Conservation (phyloP, 257 asterid species). For the Schizonepeta tenuifolia region DNA sequence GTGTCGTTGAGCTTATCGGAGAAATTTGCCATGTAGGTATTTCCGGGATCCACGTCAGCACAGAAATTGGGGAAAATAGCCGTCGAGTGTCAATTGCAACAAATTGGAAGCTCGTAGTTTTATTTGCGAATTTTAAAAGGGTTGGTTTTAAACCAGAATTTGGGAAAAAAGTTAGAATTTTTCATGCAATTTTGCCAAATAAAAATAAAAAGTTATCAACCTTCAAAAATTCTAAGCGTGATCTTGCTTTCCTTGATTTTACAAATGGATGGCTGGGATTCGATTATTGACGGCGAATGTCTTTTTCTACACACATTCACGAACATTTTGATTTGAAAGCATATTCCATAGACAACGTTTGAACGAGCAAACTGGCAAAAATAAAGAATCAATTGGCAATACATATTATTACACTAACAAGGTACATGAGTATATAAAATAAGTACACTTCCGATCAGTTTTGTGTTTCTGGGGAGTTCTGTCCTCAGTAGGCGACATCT, state of each 20-base stretch:
- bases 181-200: no score
- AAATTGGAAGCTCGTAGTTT: no score
- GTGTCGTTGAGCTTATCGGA: no score
- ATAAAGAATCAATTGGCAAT: slow-evolving; percentile 26
- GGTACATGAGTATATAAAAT: slow-evolving; percentile 23
- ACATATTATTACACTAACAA: slow-evolving; percentile 36
- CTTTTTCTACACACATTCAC: background rate
- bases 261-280: background rate
- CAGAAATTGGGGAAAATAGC: no score
- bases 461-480: background rate
- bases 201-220: background rate
- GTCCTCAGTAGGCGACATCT: slow-evolving; percentile 21
- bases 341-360: background rate
- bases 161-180: no score
- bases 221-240: background rate
- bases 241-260: background rate
- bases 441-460: slow-evolving; percentile 34
- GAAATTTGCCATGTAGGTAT: no score
- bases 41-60: no score
- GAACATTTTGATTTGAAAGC: background rate
- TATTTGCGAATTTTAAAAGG: no score
- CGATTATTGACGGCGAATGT: background rate
- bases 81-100: no score
- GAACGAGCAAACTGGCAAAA: background rate
- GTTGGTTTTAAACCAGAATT: no score